Conservation (phyloP, 331 rosid genomes). For the Quercus lobata region DNA sequence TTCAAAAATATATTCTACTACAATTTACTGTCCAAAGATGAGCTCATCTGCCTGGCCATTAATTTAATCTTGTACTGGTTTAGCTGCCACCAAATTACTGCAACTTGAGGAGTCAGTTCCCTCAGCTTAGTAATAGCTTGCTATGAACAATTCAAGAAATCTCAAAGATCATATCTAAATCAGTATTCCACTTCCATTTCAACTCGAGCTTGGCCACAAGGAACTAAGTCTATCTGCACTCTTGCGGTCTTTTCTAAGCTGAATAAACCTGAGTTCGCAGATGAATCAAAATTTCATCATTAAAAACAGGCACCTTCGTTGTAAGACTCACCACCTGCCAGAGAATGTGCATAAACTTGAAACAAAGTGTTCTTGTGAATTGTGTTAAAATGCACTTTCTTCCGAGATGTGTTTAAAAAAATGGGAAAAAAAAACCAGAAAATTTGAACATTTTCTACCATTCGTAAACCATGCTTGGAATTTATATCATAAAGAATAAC, state of each 20-base stretch:
- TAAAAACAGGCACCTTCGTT: background rate
- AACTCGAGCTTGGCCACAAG: constrained; percentile 58
- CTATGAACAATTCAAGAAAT: background rate
- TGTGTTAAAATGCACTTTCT: background rate
- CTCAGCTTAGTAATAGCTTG: background rate
- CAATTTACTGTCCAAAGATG: background rate
- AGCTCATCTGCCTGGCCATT: background rate
- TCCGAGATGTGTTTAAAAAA: background rate
- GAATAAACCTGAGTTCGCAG: constrained; percentile 59
- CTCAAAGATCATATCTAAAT: constrained; percentile 15
- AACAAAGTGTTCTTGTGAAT: background rate
- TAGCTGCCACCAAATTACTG: constrained; percentile 5
- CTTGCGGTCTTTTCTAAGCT: constrained; percentile 86
- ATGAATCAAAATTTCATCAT: constrained; percentile 13
- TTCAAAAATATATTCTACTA: background rate
- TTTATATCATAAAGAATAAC: background rate
- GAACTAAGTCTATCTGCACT: constrained; percentile 79
- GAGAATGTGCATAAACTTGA: background rate
- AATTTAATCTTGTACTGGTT: constrained; percentile 3
- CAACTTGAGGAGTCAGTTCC: constrained; percentile 7
- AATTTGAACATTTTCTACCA: background rate
- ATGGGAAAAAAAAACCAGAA: background rate
- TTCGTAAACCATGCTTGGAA: background rate
- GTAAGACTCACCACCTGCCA: background rate
- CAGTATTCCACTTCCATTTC: constrained; percentile 20